A percentile compares a stretch with the other conserved stretches of the same genome.
These are phyloP conservation scores for Celoporthe dispersa DNA, from an alignment of 2,329 filamentous ascomycete species.

Conservation along the genomic window DNA sequence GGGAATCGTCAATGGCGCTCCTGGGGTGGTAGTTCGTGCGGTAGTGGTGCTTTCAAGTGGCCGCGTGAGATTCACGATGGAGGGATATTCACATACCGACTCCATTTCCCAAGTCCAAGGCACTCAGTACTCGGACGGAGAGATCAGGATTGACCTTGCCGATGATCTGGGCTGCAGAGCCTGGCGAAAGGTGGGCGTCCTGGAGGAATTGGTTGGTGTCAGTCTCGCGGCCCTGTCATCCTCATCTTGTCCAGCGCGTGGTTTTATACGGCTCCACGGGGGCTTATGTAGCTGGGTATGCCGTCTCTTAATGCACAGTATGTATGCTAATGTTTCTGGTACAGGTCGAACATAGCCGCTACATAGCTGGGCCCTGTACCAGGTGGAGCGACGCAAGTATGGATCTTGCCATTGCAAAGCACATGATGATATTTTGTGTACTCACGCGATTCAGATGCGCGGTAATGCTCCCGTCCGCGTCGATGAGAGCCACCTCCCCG, in stretches of 20 bases:
- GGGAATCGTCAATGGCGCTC: no score
- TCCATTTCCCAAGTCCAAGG: constrained; percentile 68
- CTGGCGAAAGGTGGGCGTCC: constrained; percentile 72
- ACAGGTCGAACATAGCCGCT: background rate
- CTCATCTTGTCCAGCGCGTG: background rate
- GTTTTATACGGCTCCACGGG: background rate
- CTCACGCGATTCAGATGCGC: constrained; percentile 67
- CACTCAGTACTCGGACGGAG: constrained; percentile 70
- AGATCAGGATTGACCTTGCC: constrained; percentile 79
- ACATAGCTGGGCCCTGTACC: background rate
- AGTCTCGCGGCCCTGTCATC: constrained; percentile 1
- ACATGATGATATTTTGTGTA: background rate
- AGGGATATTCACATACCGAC: constrained; percentile 62
- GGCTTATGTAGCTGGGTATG: background rate
- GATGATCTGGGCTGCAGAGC: constrained; percentile 76
- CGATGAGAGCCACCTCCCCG: constrained; percentile 79
- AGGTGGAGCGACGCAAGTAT: background rate
- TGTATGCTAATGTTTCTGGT: no score
- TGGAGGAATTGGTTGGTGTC: constrained; percentile 39
- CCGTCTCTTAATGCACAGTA: no score
- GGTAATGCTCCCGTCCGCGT: constrained; percentile 78
- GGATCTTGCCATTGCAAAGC: background rate
- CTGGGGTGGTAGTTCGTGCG: background rate
- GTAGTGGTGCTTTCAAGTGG: background rate
- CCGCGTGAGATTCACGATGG: background rate